phyloP scores from a whole-genome alignment of 78 protist species.

The Guillardia theta region DNA sequence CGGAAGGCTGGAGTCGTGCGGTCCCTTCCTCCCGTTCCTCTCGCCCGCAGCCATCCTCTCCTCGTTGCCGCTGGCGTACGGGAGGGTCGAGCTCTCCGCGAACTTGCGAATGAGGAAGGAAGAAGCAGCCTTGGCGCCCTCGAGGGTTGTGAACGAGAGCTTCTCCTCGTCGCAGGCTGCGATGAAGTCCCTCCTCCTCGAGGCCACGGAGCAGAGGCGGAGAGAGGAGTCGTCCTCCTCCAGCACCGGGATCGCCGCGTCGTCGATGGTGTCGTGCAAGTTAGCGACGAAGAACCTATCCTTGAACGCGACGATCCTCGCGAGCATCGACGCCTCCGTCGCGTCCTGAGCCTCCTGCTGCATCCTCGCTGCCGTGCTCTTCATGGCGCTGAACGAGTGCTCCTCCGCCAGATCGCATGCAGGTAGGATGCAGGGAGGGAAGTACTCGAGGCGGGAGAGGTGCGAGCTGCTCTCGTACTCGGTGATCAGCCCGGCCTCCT shows the following conservation, averaged over 20 bases:
- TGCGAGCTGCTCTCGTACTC: neutral
- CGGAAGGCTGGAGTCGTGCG: neutral
- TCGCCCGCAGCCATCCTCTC: neutral
- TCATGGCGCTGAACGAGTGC: conserved; percentile 18
- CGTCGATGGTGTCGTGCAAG: neutral
- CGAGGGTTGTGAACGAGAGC: neutral
- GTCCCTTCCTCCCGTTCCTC: neutral
- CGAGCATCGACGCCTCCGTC: neutral
- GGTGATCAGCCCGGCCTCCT: neutral
- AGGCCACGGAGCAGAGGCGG: neutral
- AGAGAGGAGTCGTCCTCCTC: neutral
- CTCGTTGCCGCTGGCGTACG: neutral
- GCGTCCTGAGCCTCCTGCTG: neutral
- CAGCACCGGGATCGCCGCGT: neutral
- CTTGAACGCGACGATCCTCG: neutral
- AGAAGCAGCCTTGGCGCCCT: neutral
- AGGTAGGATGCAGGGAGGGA: neutral
- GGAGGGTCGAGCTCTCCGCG: neutral
- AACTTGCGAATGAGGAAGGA: neutral
- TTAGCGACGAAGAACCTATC: conserved; percentile 26
- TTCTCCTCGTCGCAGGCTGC: neutral
- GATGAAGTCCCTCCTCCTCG: neutral
- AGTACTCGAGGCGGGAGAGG: neutral
- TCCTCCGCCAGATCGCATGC: neutral
- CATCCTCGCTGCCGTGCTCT: neutral